These are phyloP conservation scores for Aspergillus cavernicola DNA, from an alignment of 495 filamentous ascomycete genomes.

Conservation along the genomic window DNA sequence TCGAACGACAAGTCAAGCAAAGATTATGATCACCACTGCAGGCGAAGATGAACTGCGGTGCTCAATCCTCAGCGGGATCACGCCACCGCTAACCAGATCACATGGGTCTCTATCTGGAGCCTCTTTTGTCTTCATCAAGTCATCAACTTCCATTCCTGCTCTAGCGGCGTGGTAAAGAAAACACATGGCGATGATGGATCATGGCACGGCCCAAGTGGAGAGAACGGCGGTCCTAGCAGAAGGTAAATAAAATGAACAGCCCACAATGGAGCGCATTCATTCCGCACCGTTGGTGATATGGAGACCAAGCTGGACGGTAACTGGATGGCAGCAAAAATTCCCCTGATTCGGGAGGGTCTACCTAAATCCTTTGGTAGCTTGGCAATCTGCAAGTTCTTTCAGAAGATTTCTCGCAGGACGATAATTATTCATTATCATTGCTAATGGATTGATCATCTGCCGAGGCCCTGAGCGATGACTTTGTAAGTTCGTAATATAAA, in stretches of 20 bases:
- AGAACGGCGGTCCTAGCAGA: constrained; percentile 10
- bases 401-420: too few species aligned
- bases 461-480: not conserved
- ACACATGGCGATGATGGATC: constrained; percentile 6
- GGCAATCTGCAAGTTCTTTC: constrained; percentile 5
- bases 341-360: constrained; percentile 15
- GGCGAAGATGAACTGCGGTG: not conserved
- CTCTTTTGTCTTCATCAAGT: not conserved
- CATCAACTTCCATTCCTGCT: not conserved
- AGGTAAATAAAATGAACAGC: constrained; percentile 18
- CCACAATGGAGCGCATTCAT: constrained; percentile 21
- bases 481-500: too few species aligned
- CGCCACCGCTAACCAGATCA: constrained; percentile 10
- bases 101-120: too few species aligned
- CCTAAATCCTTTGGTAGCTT: constrained; percentile 8
- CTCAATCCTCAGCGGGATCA: not conserved
- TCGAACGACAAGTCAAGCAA: not conserved
- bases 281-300: constrained; percentile 20
- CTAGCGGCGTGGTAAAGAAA: constrained; percentile 12
- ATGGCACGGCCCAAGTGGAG: constrained; percentile 8
- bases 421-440: not conserved
- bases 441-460: constrained; percentile 1
- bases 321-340: constrained; percentile 10
- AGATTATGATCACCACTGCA: constrained; percentile 12
- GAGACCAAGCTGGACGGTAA: not conserved